Evolutionary conservation across 805 yeast species (phyloP), one percentile per base, ranked within the genome.

Genomic region (Candida sphagnicola): DNA sequence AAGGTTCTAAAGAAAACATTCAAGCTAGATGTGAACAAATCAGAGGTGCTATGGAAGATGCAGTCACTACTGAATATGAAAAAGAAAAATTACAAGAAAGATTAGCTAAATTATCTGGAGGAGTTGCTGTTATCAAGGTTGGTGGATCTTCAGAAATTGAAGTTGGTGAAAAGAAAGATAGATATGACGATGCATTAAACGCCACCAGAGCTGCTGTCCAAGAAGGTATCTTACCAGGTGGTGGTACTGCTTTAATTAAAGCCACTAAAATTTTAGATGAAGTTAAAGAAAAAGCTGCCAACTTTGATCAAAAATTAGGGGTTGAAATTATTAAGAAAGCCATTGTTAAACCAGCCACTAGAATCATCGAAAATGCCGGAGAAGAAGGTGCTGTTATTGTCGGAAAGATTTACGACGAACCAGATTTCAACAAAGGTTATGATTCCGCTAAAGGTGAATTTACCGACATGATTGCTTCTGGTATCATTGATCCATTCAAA

Each of bases 141-240:
- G 99, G 99, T 64, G 99, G 99, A 53, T 65, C 95, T 33, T 85
- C 96, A 16, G 98, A 93, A 72, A 85, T 93, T 50, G 98, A 93
- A 72, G 99, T 93, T 50, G 95, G 97, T 59, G 99, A 93, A 77
- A 93, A 93, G 93, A 93, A 93, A 76, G 99, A 93, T 67, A 85
- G 99, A 71, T 87, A 89, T 60, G 98, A 93, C 57, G 99, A 93
- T 72, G 98, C 99, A 18, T 77, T 93, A 62, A 91, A 93, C 62
- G 97, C 99, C 40, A 93, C 98, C 38, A 88, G 98, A 70, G 97
- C 99, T 45, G 99, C 99, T 49, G 96, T 93, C 48, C 91, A 91
- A 70, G 96, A 88, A 70, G 99, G 99, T 71, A 89, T 93, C 61
- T 77, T 93, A 51, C 99, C 99, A 60, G 99, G 99, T 73, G 99